Conservation (phyloP, 352 stramenopile species). For the Phytophthora aleatoria region DNA sequence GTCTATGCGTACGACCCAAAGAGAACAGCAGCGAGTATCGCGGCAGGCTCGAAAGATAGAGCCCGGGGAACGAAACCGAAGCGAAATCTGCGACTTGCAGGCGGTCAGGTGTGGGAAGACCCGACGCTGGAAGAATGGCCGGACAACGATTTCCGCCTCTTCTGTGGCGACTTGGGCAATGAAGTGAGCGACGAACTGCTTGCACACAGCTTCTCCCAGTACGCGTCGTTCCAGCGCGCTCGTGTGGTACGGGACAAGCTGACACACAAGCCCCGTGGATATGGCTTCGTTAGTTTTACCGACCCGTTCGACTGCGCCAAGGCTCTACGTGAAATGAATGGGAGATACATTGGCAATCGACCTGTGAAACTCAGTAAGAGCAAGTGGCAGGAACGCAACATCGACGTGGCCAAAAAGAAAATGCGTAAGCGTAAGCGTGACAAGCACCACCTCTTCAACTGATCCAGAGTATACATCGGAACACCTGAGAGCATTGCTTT, state of each 20-base stretch:
- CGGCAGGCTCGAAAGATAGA: slow-evolving; percentile 8
- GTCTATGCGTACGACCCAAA: slow-evolving; percentile 85
- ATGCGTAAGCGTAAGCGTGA: slow-evolving; percentile 81
- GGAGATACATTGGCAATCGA: slow-evolving; percentile 94
- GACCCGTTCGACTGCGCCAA: slow-evolving; percentile 95
- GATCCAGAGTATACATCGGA: not conserved
- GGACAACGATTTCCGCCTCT: slow-evolving; percentile 96
- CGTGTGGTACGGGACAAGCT: slow-evolving; percentile 85
- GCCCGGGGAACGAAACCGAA: slow-evolving; percentile 41
- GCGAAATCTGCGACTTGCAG: slow-evolving; percentile 65
- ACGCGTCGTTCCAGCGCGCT: slow-evolving; percentile 79
- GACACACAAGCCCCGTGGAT: slow-evolving; percentile 92
- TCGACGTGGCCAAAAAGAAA: slow-evolving; percentile 91
- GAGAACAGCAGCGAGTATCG: slow-evolving; percentile 39
- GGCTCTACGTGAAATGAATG: slow-evolving; percentile 96
- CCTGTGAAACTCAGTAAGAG: slow-evolving; percentile 95
- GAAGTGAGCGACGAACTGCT: slow-evolving; percentile 92
- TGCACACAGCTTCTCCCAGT: slow-evolving; percentile 74
- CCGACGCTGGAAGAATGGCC: slow-evolving; percentile 93
- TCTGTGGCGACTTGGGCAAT: slow-evolving; percentile 94
- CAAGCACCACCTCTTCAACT: slow-evolving; percentile 82
- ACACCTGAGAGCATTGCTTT: not conserved
- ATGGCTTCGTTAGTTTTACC: slow-evolving; percentile 95
- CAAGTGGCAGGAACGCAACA: slow-evolving; percentile 95
- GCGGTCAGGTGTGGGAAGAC: slow-evolving; percentile 93